phyloP scores from a whole-genome alignment of 2,329 filamentous ascomycete genomes.

The Cercospora canescens region DNA sequence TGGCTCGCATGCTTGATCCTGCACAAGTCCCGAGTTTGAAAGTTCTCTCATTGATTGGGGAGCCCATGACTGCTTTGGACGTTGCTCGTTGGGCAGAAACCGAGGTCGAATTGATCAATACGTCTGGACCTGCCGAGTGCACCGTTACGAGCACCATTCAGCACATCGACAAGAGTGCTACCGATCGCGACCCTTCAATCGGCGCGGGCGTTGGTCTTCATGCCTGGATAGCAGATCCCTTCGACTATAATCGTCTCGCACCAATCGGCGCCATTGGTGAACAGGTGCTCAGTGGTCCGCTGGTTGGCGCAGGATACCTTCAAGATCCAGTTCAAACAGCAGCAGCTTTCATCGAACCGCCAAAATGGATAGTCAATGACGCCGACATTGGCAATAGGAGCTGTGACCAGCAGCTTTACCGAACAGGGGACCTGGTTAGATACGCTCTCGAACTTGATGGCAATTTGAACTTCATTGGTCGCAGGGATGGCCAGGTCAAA shows the following conservation, averaged over 20 bases:
- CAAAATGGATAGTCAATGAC: neutral
- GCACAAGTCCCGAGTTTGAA: neutral
- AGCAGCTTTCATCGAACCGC: neutral
- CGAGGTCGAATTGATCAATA: conserved; percentile 1
- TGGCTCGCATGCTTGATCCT: neutral
- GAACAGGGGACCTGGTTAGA: conserved; percentile 13
- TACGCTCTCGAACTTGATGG: neutral
- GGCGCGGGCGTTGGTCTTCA: neutral
- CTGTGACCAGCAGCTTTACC: neutral
- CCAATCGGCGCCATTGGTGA: conserved; percentile 8
- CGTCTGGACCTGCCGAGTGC: conserved; percentile 17
- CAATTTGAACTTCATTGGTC: neutral
- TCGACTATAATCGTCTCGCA: neutral
- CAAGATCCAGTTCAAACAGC: neutral
- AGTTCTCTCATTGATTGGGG: neutral
- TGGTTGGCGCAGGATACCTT: conserved; percentile 11
- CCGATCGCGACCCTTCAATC: conserved; percentile 7
- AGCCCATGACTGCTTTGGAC: neutral
- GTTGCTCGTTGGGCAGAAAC: neutral
- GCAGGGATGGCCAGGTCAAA: conserved; percentile 8
- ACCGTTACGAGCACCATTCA: conserved; percentile 14
- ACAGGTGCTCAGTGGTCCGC: conserved; percentile 11
- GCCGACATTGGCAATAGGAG: neutral
- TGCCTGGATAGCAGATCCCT: conserved; percentile 5
- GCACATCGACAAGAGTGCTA: neutral